Conservation (phyloP, 2,329 filamentous ascomycete species). For the Zymoseptoria pseudotritici region DNA sequence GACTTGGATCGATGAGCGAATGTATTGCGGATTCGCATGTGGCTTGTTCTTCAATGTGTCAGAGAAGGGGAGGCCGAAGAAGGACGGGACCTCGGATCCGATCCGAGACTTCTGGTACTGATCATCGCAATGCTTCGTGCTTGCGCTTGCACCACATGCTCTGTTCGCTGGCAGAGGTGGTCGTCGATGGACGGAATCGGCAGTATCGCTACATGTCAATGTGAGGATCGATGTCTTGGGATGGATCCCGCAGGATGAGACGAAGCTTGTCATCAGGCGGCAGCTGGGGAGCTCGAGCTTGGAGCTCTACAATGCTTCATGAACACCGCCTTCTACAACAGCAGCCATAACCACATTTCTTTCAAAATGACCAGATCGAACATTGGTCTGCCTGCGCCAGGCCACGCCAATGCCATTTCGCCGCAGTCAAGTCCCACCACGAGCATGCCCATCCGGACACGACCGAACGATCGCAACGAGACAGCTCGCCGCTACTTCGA, state of each 20-base stretch:
- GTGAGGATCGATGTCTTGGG: not conserved
- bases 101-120: not conserved
- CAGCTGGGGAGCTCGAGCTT: not conserved
- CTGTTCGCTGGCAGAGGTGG: not conserved
- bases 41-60: not conserved
- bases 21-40: not conserved
- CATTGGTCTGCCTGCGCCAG: not conserved
- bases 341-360: not conserved
- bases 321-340: not conserved
- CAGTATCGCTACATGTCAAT: not conserved
- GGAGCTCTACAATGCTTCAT: not conserved
- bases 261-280: not conserved
- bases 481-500: slow-evolving; percentile 36
- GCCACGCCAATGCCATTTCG: not conserved
- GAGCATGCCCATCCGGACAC: not conserved
- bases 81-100: not conserved
- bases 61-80: no score
- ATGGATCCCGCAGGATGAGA: not conserved
- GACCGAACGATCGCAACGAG: slow-evolving; percentile 27
- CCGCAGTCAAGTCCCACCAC: not conserved
- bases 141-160: not conserved
- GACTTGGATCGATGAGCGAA: not conserved
- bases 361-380: not conserved
- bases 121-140: not conserved
- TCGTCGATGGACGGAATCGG: not conserved